Evolutionary conservation across 176 grass and related monocot species (phyloP).

Genomic region (Phoenix roebelenii): DNA sequence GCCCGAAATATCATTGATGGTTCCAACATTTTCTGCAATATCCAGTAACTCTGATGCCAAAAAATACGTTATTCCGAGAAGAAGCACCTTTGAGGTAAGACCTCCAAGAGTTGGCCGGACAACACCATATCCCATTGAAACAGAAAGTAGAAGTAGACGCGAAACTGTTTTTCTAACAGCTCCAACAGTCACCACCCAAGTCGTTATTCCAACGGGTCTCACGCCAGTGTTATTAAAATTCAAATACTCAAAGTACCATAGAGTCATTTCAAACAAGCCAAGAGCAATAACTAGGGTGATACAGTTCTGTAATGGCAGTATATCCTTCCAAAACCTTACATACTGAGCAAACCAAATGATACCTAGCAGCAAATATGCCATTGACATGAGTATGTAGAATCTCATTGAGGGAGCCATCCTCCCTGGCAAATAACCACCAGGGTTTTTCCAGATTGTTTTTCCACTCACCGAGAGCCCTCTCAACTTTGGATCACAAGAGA

Average conservation of each 20-base stretch:
- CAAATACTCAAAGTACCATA: constrained; percentile 98
- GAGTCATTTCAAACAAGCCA: constrained; percentile 95
- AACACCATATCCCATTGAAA: constrained; percentile 98
- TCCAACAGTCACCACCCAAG: constrained; percentile 97
- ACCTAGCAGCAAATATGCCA: constrained; percentile 63
- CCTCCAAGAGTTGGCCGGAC: constrained; percentile 92
- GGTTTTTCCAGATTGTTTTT: constrained; percentile 96
- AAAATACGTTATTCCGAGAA: constrained; percentile 97
- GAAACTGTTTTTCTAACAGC: constrained; percentile 90
- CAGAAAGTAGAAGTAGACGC: constrained; percentile 81
- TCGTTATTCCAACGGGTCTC: constrained; percentile 88
- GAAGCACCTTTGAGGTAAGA: constrained; percentile 86
- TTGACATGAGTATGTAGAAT: constrained; percentile 88
- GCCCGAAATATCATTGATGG: constrained; percentile 96
- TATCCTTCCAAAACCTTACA: constrained; percentile 92
- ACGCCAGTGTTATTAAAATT: constrained; percentile 84
- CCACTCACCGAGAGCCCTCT: constrained; percentile 90
- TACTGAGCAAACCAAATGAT: constrained; percentile 86
- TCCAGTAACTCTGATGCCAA: constrained; percentile 78
- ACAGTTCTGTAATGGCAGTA: constrained; percentile 92
- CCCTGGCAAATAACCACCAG: constrained; percentile 80
- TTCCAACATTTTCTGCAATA: constrained; percentile 94
- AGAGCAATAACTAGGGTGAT: constrained; percentile 89
- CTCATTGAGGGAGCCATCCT: constrained; percentile 90
- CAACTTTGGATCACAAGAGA: constrained; percentile 95